Evolutionary conservation across 2,329 filamentous ascomycete genomes (phyloP).

Genomic region (Penicillium sp.): DNA sequence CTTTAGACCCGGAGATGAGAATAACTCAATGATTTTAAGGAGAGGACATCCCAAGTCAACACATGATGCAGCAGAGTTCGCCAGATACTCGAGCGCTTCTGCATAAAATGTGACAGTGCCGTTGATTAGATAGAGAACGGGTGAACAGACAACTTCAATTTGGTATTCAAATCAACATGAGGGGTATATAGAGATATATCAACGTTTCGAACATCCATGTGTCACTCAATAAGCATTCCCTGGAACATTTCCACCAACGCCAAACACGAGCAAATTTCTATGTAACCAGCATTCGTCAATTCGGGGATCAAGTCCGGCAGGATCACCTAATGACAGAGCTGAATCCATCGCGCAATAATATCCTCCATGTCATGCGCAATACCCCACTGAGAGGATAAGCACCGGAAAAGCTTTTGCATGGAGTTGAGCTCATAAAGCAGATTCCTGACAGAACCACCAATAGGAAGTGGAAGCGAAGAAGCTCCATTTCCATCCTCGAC

Average conservation of each 20-base stretch:
- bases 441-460: constrained; percentile 35
- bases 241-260: not conserved
- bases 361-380: constrained; percentile 48
- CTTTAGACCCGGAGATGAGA: constrained; percentile 20
- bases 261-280: not conserved
- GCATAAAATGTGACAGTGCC: not conserved
- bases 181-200: not conserved
- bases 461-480: constrained; percentile 18
- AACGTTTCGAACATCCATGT: not conserved
- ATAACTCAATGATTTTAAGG: constrained; percentile 17
- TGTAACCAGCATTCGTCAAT: not conserved
- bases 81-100: too few relatives aligned
- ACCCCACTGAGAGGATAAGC: constrained; percentile 46
- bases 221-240: not conserved
- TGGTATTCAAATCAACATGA: not conserved
- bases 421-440: constrained; percentile 49
- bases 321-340: constrained; percentile 37
- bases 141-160: not conserved
- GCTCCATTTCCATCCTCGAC: constrained; percentile 29
- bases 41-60: not conserved
- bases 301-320: not conserved
- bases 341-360: constrained; percentile 46
- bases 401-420: constrained; percentile 48
- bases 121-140: not conserved
- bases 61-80: not conserved